Base-by-base conservation (phyloP, 768 basidiomycete genomes). In the Boletus tomentosulus region DNA sequence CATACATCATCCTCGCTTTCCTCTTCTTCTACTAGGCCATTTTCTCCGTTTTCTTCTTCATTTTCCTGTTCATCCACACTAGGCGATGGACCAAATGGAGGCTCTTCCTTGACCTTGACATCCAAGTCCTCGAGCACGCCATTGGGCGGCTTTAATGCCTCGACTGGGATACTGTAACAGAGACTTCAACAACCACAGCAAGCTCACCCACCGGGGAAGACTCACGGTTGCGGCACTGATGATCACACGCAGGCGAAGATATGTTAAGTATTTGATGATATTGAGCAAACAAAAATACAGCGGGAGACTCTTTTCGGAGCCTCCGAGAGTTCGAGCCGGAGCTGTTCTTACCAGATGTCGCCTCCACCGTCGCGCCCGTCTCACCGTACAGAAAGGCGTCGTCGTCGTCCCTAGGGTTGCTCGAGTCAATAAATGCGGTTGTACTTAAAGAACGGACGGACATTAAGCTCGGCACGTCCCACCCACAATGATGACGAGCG, bases 301-400 rank as follows among this genome's bases (percentile, higher is more conserved):
- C 66, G 64, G 50, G 65, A 66, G 65, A 67, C 68, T 59, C 65
- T 56, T 57, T 60, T 58, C 51, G 56, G 65, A 61, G 57, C 43
- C 58, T 55, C 60, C 58, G 58, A 58, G 57, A 62, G 57, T 54
- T 43, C 47, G 39, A 58, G 59, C 61, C 59, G 59, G 61, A 62
- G 66, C 58, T 56, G 60, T 56, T 74, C 80, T 80, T 73, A 82
- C 82, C 78, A 74, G 77, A 73, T 45, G 71, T 67, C 57, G 62
- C 55, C 51, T 62, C 63, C 57, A 66, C 66, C 46, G 69, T 53
- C 50, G 71, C 65, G 42, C 72, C 59, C 41, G 81, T 73, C 55
- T 79, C 78, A 53, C 88, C 88, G 61, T 89, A 90, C 57, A 89
- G 72, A 66, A 86, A 89, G 25, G 87, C 86, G 69, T 90, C 87